These are phyloP conservation scores for Royoungia palumana DNA, from an alignment of 768 basidiomycete genomes.

Conservation along the genomic window DNA sequence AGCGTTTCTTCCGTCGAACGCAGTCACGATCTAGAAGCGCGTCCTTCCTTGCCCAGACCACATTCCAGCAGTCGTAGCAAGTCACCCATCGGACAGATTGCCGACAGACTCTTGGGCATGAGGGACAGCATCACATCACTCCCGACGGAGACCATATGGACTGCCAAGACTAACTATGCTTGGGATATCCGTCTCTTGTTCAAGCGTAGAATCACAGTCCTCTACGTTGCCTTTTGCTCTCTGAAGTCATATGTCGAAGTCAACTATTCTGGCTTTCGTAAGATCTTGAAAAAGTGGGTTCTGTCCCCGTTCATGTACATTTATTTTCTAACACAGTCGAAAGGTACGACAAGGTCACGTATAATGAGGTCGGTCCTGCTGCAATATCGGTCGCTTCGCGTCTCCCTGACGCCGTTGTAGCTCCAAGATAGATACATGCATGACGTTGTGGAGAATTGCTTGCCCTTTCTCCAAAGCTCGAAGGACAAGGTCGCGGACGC, in stretches of 20 bases:
- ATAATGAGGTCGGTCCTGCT: slow-evolving; percentile 47
- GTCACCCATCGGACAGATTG: slow-evolving; percentile 39
- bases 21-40: slow-evolving; percentile 34
- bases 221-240: slow-evolving; percentile 73
- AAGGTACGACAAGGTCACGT: slow-evolving; percentile 93
- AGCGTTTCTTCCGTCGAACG: slow-evolving; percentile 52
- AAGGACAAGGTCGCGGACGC: slow-evolving; percentile 60
- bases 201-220: slow-evolving; percentile 83
- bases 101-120: slow-evolving; percentile 49
- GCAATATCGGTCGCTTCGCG: background rate
- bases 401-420: slow-evolving; percentile 30
- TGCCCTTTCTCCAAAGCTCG: slow-evolving; percentile 64
- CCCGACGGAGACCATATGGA: slow-evolving; percentile 66
- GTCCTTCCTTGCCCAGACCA: slow-evolving; percentile 18
- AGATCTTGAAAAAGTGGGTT: slow-evolving; percentile 89
- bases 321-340: background rate
- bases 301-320: background rate
- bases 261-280: slow-evolving; percentile 91
- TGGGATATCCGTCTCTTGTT: slow-evolving; percentile 79
- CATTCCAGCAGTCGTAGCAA: slow-evolving; percentile 24
- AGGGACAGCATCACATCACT: slow-evolving; percentile 49
- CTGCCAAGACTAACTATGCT: slow-evolving; percentile 72
- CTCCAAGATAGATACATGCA: slow-evolving; percentile 79
- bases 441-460: slow-evolving; percentile 58
- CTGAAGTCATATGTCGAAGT: slow-evolving; percentile 86